These are phyloP conservation scores for Stereum hirsutum DNA, from an alignment of 1,284 basidiomycete genomes.

Conservation along the genomic window DNA sequence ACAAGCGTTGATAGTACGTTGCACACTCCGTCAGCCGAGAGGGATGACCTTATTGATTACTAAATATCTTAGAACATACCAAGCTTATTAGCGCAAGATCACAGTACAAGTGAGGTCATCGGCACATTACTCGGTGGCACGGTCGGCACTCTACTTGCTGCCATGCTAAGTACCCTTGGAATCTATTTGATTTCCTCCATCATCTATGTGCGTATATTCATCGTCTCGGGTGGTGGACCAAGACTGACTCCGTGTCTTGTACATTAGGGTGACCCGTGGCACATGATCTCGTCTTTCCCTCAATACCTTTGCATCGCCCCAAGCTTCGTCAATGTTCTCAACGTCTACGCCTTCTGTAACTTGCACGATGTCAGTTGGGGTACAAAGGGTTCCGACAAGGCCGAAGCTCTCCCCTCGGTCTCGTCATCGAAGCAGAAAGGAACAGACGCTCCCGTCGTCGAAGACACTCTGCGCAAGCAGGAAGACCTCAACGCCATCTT, in stretches of 20 bases:
- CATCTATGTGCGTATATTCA: conserved; percentile 72
- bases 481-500: conserved; percentile 91
- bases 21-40: no score
- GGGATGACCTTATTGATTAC: not conserved
- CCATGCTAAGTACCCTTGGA: conserved; percentile 83
- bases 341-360: conserved; percentile 96
- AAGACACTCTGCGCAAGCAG: conserved; percentile 72
- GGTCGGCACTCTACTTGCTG: conserved; percentile 79
- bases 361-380: conserved; percentile 89
- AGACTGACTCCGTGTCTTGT: conserved; percentile 6
- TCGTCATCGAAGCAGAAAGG: conserved; percentile 77
- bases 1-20: conserved; percentile 69
- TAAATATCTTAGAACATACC: conserved; percentile 70
- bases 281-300: conserved; percentile 94
- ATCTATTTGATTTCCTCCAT: conserved; percentile 82
- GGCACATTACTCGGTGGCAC: conserved; percentile 62
- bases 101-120: conserved; percentile 34
- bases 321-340: conserved; percentile 90
- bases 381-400: conserved; percentile 95
- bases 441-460: conserved; percentile 70
- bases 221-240: not conserved
- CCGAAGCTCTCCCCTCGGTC: conserved; percentile 85
- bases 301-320: conserved; percentile 89
- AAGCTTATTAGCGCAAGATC: conserved; percentile 35
- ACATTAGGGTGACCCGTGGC: conserved; percentile 98